A percentile compares a stretch with the other conserved stretches of the same genome.
Conservation (phyloP, 2,329 filamentous ascomycete species). For the Calonectria hongkongensis region DNA sequence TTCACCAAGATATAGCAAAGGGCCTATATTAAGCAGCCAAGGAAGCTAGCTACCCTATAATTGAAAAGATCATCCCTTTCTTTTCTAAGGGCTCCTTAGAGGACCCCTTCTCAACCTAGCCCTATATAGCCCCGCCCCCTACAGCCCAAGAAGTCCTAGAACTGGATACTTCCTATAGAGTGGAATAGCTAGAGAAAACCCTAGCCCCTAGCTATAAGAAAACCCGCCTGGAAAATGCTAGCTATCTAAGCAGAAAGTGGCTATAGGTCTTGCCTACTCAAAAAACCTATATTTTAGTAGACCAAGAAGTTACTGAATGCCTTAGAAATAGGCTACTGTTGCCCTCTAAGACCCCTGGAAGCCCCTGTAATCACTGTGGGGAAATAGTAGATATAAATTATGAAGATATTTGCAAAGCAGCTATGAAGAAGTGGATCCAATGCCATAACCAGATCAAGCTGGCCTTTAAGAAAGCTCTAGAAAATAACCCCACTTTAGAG, state of each 20-base stretch:
- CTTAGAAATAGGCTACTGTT: slow-evolving; percentile 7
- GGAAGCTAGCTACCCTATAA: background rate
- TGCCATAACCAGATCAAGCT: background rate
- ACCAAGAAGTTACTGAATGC: background rate
- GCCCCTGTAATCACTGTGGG: background rate
- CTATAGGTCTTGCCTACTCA: background rate
- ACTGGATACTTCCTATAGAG: background rate
- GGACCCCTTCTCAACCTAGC: background rate
- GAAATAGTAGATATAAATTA: background rate
- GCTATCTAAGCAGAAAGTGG: slow-evolving; percentile 6
- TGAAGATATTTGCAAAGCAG: background rate
- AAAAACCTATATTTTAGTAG: background rate
- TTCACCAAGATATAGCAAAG: background rate
- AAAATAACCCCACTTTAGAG: background rate
- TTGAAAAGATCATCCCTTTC: background rate
- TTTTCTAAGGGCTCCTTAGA: background rate
- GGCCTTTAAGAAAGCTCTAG: background rate
- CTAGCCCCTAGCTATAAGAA: background rate
- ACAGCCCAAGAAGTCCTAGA: background rate
- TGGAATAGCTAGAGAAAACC: background rate
- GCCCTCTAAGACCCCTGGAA: background rate
- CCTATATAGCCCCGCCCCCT: background rate
- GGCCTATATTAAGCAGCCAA: background rate
- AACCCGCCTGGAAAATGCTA: background rate
- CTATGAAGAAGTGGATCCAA: background rate